phyloP scores from a whole-genome alignment of 805 yeast species.

The Ogataea minuta region DNA sequence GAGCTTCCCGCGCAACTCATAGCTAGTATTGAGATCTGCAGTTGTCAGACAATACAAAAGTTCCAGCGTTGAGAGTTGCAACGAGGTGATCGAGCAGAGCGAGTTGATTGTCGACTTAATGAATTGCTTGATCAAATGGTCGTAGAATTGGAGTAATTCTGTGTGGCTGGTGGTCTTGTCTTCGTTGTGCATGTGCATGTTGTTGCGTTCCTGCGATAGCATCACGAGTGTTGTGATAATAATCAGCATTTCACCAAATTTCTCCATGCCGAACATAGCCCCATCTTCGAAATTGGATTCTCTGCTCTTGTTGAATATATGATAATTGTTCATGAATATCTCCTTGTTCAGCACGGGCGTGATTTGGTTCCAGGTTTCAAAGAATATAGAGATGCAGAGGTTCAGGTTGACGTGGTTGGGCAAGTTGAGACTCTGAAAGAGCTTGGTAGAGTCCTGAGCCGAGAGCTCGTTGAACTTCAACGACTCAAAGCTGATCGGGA shows the following conservation, averaged over 20 bases:
- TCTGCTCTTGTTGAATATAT: conserved; percentile 43
- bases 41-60: conserved; percentile 67
- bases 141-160: conserved; percentile 49
- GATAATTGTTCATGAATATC: conserved; percentile 62
- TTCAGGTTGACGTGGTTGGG: conserved; percentile 63
- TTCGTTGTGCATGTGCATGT: conserved; percentile 14
- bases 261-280: conserved; percentile 44
- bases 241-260: conserved; percentile 53
- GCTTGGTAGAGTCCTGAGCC: conserved; percentile 42
- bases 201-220: conserved; percentile 37
- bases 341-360: conserved; percentile 70
- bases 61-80: conserved; percentile 68
- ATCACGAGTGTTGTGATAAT: conserved; percentile 52
- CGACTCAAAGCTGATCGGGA: conserved; percentile 33
- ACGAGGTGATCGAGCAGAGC: conserved; percentile 61
- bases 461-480: conserved; percentile 39
- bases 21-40: conserved; percentile 73
- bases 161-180: conserved; percentile 22
- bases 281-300: conserved; percentile 44
- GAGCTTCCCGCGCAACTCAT: conserved; percentile 71
- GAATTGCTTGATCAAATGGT: conserved; percentile 59
- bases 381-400: conserved; percentile 62
- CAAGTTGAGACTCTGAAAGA: conserved; percentile 42
- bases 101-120: conserved; percentile 59
- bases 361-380: conserved; percentile 73